These are phyloP conservation scores for Penicillium hordei DNA, from an alignment of 2,329 filamentous ascomycete genomes.

Conservation along the genomic window DNA sequence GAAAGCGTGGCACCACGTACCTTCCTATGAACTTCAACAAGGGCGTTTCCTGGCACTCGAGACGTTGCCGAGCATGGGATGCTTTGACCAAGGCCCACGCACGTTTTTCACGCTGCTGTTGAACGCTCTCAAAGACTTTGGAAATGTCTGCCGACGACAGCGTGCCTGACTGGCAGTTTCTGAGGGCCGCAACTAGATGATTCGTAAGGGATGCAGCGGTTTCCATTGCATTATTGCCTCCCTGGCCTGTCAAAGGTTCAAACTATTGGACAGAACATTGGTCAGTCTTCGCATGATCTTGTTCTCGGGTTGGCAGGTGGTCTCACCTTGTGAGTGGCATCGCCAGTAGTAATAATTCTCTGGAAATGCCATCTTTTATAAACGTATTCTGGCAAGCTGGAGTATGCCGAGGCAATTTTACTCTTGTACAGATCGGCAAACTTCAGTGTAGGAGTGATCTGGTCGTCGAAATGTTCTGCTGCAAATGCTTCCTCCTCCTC, in stretches of 20 bases:
- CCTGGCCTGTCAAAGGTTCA: slow-evolving; percentile 21
- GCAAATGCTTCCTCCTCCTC: slow-evolving; percentile 20
- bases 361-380: slow-evolving; percentile 21
- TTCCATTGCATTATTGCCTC: slow-evolving; percentile 23
- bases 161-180: not conserved
- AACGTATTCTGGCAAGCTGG: slow-evolving; percentile 21
- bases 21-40: slow-evolving; percentile 13
- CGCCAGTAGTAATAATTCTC: slow-evolving; percentile 18
- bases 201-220: slow-evolving; percentile 21
- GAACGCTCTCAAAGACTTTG: slow-evolving; percentile 10
- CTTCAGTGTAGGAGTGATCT: slow-evolving; percentile 19
- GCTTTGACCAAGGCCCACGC: slow-evolving; percentile 11
- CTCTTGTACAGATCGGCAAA: slow-evolving; percentile 24
- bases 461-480: slow-evolving; percentile 16
- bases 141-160: slow-evolving; percentile 6
- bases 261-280: not conserved
- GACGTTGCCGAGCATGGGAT: slow-evolving; percentile 15
- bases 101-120: slow-evolving; percentile 14
- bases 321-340: slow-evolving; percentile 20
- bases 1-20: slow-evolving; percentile 8
- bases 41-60: slow-evolving; percentile 19
- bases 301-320: not conserved
- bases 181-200: slow-evolving; percentile 10
- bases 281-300: not conserved
- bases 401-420: slow-evolving; percentile 14